phyloP scores from a whole-genome alignment of 148 eudicot species.

The Heliamphora exappendiculata region DNA sequence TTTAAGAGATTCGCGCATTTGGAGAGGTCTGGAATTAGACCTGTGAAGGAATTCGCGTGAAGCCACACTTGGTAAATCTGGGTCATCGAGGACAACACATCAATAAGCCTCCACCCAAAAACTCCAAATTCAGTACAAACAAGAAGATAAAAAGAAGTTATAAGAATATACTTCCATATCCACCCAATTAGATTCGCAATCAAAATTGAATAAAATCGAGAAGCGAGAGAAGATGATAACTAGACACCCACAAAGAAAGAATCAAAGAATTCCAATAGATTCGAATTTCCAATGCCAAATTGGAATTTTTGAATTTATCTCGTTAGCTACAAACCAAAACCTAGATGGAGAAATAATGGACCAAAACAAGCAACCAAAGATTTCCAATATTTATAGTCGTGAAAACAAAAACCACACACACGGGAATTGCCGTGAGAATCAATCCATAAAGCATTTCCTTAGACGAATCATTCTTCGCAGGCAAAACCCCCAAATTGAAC shows the following conservation, averaged over 20 bases:
- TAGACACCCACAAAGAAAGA: conserved; percentile 18
- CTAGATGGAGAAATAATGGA: conserved; percentile 35
- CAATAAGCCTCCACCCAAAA: conserved; percentile 26
- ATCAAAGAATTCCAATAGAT: conserved; percentile 30
- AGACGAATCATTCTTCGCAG: conserved; percentile 27
- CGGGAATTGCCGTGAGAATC: too few relatives aligned
- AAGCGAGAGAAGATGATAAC: conserved; percentile 16
- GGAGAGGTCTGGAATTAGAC: conserved; percentile 58
- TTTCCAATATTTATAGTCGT: conserved; percentile 13
- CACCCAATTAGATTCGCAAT: conserved; percentile 22
- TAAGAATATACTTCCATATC: conserved; percentile 30
- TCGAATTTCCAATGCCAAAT: conserved; percentile 26
- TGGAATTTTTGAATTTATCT: conserved; percentile 24
- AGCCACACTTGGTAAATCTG: conserved; percentile 52
- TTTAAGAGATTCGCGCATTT: conserved; percentile 24
- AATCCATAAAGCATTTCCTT: conserved; percentile 76
- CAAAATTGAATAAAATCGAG: conserved; percentile 15
- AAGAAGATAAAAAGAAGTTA: conserved; percentile 17
- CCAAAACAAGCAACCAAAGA: conserved; percentile 14
- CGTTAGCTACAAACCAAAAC: conserved; percentile 28
- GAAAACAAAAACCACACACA: conserved; percentile 8
- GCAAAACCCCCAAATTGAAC: conserved; percentile 49
- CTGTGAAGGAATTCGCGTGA: conserved; percentile 43
- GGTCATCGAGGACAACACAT: conserved; percentile 45
- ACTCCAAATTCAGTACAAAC: background rate